Base-by-base conservation (phyloP, 75 land plant species). In the Selaginella tamariscina region DNA sequence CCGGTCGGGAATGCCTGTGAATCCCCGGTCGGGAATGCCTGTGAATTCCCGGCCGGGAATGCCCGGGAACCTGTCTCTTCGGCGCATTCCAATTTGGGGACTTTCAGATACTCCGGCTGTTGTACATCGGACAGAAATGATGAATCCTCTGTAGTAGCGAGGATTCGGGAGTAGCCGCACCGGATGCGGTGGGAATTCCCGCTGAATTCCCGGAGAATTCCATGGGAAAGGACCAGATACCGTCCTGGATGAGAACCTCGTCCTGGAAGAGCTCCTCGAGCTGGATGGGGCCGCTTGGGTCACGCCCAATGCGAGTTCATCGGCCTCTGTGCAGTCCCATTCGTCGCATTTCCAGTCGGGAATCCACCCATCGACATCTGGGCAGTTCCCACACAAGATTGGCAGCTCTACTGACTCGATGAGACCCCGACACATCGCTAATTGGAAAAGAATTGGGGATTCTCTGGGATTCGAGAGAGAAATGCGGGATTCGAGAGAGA, bases 81-180 rank as follows among this genome's bases (percentile, higher is more conserved):
- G 5, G 49, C 49, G 49, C 49, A n/a, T 39, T 39, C 49, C 49
- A 39, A 39, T 39, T 39, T 39, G 49, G 49, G 49, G 49, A 39
- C 15, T 15, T 39, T 39, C n/a, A n/a, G n/a, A n/a, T n/a, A n/a
- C n/a, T n/a, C n/a, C n/a, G n/a, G n/a, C n/a, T n/a, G n/a, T n/a
- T n/a, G n/a, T n/a, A n/a, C n/a, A n/a, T n/a, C n/a, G n/a, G n/a
- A n/a, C n/a, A n/a, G n/a, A n/a, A n/a, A n/a, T n/a, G n/a, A n/a
- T n/a, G n/a, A n/a, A n/a, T n/a, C n/a, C n/a, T n/a, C n/a, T n/a
- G n/a, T n/a, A n/a, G n/a, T n/a, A 15, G 49, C 49, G 49, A 15
- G 49, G 49, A 39, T 39, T 39, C 49, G 49, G 49, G 49, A 15
- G 49, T 39, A 15, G 49, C 49, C 11, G 49, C 49, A 15, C 49